A percentile compares a stretch with the other conserved stretches of the same genome.
Evolutionary conservation across 2,329 filamentous ascomycete species (phyloP).

Genomic region (Monosporascus sp.): DNA sequence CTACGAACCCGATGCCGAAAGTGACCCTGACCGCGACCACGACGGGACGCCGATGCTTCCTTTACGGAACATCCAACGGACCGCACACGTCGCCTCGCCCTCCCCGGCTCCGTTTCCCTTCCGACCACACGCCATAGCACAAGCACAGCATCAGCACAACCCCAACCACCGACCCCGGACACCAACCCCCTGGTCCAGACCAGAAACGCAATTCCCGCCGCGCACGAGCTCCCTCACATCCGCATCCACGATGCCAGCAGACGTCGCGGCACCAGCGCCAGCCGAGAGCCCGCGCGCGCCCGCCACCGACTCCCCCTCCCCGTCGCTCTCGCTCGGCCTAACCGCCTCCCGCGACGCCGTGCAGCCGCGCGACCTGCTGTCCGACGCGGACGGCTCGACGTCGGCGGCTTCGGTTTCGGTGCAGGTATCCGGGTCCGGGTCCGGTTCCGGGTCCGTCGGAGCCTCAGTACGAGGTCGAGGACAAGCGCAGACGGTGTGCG

Average conservation of each 20-base stretch:
- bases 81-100: too few species aligned
- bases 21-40: neutral
- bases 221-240: neutral
- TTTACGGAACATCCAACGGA: neutral
- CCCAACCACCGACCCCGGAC: neutral
- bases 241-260: neutral
- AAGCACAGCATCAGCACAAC: neutral
- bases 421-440: too few species aligned
- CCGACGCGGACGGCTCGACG: neutral
- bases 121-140: neutral
- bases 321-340: neutral
- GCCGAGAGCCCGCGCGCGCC: neutral
- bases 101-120: neutral
- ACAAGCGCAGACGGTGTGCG: too few species aligned
- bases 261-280: neutral
- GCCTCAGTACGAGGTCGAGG: too few species aligned
- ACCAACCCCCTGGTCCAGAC: neutral
- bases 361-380: constrained; percentile 2
- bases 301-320: neutral
- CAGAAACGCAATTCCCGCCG: neutral
- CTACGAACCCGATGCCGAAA: neutral
- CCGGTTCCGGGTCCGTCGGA: too few species aligned
- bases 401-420: too few species aligned
- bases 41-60: neutral
- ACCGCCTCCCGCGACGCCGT: constrained; percentile 3